Evolutionary conservation across 2,329 filamentous ascomycete species (phyloP).

Genomic region (Penicillium italicum): DNA sequence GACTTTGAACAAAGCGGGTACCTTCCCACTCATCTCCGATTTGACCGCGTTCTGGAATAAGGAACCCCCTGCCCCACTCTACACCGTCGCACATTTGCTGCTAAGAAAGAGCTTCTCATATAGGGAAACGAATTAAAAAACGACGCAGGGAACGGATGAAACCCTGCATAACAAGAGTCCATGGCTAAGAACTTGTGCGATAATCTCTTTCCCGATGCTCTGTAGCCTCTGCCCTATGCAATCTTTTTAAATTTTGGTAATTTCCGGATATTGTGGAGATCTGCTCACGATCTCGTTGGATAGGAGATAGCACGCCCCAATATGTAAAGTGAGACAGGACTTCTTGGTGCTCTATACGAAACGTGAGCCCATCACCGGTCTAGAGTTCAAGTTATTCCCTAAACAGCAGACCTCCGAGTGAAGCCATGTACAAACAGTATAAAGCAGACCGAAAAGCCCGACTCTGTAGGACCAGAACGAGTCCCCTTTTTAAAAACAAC

Average conservation of each 20-base stretch:
- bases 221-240: not conserved
- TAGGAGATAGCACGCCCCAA: not conserved
- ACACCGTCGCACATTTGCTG: conserved; percentile 7
- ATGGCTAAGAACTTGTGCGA: not conserved
- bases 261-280: conserved; percentile 12
- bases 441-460: not conserved
- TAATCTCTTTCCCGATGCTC: not conserved
- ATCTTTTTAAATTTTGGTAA: not conserved
- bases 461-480: not conserved
- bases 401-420: not conserved
- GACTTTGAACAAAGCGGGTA: not conserved
- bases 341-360: conserved; percentile 18
- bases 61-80: not conserved
- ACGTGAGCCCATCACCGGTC: conserved; percentile 1
- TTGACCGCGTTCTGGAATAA: conserved; percentile 11
- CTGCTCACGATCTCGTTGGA: not conserved
- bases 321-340: conserved; percentile 17
- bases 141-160: not conserved
- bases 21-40: not conserved
- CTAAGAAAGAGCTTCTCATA: conserved; percentile 11
- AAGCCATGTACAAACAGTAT: not conserved
- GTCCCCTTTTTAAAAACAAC: conserved; percentile 1
- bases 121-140: not conserved
- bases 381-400: not conserved
- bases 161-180: not conserved